Evolutionary conservation across 257 asterid species (phyloP).

Genomic region (Paulownia fortunei): DNA sequence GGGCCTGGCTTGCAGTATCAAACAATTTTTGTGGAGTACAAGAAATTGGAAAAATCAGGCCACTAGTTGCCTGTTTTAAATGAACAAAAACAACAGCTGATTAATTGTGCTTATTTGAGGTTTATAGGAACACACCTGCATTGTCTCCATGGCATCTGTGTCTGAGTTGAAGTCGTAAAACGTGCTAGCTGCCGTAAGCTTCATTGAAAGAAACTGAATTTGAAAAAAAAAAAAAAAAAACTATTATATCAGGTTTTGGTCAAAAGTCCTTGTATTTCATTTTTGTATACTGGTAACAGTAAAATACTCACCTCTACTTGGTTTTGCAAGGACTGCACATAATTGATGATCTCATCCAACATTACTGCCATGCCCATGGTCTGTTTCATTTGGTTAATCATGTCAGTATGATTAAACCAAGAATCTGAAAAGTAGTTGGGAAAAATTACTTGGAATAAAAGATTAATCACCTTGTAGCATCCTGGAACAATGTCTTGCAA

Average conservation of each 20-base stretch:
- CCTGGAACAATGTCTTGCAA: slow-evolving; percentile 96
- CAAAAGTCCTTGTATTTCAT: no score
- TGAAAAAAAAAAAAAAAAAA: not conserved
- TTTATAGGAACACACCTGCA: slow-evolving; percentile 51
- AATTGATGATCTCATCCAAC: slow-evolving; percentile 92
- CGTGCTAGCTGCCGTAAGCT: slow-evolving; percentile 83
- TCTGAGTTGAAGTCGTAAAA: slow-evolving; percentile 66
- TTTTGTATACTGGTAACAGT: not conserved
- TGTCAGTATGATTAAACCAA: slow-evolving; percentile 2
- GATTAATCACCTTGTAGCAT: slow-evolving; percentile 70
- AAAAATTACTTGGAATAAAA: not conserved
- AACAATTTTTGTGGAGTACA: not conserved
- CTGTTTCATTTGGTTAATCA: slow-evolving; percentile 50
- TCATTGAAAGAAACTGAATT: slow-evolving; percentile 84
- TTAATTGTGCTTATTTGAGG: slow-evolving; percentile 15
- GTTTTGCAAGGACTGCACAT: slow-evolving; percentile 87
- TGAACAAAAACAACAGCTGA: not conserved
- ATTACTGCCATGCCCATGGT: slow-evolving; percentile 96
- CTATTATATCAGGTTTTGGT: not conserved
- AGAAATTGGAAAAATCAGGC: not conserved
- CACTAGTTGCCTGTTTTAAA: not conserved
- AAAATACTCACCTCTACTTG: slow-evolving; percentile 78
- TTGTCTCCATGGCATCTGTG: slow-evolving; percentile 48
- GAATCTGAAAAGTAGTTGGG: not conserved
- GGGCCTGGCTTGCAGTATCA: not conserved